Conservation (phyloP, 148 eudicot species). For the Fagopyrum esculentum region DNA sequence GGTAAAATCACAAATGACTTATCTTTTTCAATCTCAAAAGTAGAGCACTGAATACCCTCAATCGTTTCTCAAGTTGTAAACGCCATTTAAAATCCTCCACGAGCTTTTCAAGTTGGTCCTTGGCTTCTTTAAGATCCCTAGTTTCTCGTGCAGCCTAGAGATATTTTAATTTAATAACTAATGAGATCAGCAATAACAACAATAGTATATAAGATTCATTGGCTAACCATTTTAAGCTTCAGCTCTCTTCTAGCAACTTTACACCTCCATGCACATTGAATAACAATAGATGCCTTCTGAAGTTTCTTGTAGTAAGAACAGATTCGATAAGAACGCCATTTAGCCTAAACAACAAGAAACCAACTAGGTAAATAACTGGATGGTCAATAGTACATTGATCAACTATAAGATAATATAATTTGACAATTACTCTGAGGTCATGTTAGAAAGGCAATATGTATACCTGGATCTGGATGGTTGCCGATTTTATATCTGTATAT, state of each 20-base stretch:
- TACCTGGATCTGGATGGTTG: slow-evolving; percentile 73
- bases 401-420: background rate
- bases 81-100: slow-evolving; percentile 98
- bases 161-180: background rate
- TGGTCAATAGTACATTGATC: too few relatives aligned
- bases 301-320: slow-evolving; percentile 52
- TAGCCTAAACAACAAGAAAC: slow-evolving; percentile 37
- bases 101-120: slow-evolving; percentile 98
- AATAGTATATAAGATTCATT: background rate
- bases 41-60: slow-evolving; percentile 39
- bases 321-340: slow-evolving; percentile 66
- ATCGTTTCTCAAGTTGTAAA: slow-evolving; percentile 78
- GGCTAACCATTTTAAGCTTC: slow-evolving; percentile 61
- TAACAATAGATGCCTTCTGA: slow-evolving; percentile 55
- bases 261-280: slow-evolving; percentile 92
- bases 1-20: background rate
- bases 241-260: slow-evolving; percentile 90
- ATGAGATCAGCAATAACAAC: background rate
- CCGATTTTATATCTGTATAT: slow-evolving; percentile 37
- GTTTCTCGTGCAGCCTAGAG: slow-evolving; percentile 89
- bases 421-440: background rate
- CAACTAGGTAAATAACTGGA: background rate
- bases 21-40: background rate
- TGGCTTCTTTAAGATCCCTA: slow-evolving; percentile 99
- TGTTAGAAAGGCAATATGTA: background rate